These are phyloP conservation scores for Lentinula raphanica DNA, from an alignment of 768 basidiomycete species.

Conservation along the genomic window DNA sequence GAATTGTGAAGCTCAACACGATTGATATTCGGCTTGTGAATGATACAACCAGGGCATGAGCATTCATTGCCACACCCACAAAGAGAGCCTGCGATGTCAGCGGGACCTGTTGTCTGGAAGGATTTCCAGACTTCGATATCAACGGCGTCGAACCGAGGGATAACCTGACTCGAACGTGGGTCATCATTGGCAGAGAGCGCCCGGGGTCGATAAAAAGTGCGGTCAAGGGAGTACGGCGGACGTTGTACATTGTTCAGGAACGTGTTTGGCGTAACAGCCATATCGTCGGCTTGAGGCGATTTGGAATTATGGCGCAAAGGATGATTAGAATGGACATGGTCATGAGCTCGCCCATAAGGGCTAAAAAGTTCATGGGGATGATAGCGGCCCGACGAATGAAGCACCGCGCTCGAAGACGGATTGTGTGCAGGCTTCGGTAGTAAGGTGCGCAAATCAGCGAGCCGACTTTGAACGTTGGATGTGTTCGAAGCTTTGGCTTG, in stretches of 20 bases:
- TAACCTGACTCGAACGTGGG: neutral
- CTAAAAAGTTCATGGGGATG: slow-evolving; percentile 54
- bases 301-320: slow-evolving; percentile 18
- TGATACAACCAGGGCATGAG: slow-evolving; percentile 35
- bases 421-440: slow-evolving; percentile 59
- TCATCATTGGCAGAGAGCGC: neutral
- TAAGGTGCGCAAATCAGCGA: slow-evolving; percentile 64
- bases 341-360: slow-evolving; percentile 68
- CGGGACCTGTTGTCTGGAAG: neutral
- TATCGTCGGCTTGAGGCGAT: slow-evolving; percentile 3
- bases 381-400: slow-evolving; percentile 33
- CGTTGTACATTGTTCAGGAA: neutral
- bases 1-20: slow-evolving; percentile 28
- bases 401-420: slow-evolving; percentile 41
- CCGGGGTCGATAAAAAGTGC: neutral
- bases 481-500: slow-evolving; percentile 20
- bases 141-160: neutral
- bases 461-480: slow-evolving; percentile 52
- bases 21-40: slow-evolving; percentile 23
- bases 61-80: slow-evolving; percentile 43
- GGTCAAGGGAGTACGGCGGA: neutral
- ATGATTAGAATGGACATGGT: slow-evolving; percentile 28
- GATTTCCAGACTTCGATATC: neutral
- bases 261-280: slow-evolving; percentile 6
- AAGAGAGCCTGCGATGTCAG: slow-evolving; percentile 8